These are phyloP conservation scores for Limtongia smithiae DNA, from an alignment of 805 yeast species.

Conservation along the genomic window DNA sequence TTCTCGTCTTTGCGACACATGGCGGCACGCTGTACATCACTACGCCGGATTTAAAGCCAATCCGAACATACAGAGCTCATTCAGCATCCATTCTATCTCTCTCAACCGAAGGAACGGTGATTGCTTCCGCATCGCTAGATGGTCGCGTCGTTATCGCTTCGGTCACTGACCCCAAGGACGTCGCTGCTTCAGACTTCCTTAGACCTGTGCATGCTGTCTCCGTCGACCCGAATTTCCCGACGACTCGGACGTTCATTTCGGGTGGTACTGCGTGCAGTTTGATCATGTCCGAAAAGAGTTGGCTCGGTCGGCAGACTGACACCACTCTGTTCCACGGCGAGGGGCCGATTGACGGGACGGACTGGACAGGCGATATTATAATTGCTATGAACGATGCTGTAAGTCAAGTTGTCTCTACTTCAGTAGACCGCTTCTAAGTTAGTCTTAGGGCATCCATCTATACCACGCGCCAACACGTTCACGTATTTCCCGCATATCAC, in stretches of 20 bases:
- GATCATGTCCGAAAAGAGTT: conserved; percentile 66
- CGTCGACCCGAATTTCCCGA: conserved; percentile 63
- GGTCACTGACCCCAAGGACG: conserved; percentile 56
- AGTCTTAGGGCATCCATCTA: conserved; percentile 36
- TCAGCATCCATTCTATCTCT: conserved; percentile 76
- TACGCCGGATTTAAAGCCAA: conserved; percentile 52
- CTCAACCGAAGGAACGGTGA: conserved; percentile 64
- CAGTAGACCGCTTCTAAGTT: conserved; percentile 32
- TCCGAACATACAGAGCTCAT: conserved; percentile 79
- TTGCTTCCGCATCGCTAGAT: conserved; percentile 90
- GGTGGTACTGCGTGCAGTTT: conserved; percentile 92
- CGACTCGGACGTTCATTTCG: conserved; percentile 63
- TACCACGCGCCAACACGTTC: conserved; percentile 54
- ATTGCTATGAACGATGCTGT: conserved; percentile 86
- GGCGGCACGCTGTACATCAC: conserved; percentile 76
- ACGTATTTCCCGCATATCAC: conserved; percentile 49
- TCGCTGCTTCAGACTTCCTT: conserved; percentile 73
- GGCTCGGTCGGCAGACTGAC: conserved; percentile 84
- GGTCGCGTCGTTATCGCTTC: conserved; percentile 84
- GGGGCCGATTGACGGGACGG: conserved; percentile 70
- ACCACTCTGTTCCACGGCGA: conserved; percentile 54
- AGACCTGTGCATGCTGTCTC: conserved; percentile 88
- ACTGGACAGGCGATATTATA: conserved; percentile 59
- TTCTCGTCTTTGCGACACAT: conserved; percentile 83
- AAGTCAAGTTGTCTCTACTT: conserved; percentile 36